Evolutionary conservation across 192 early-diverging fungal genomes (phyloP), one percentile per base, ranked within the genome.

Genomic region (Lobosporangium transversale): DNA sequence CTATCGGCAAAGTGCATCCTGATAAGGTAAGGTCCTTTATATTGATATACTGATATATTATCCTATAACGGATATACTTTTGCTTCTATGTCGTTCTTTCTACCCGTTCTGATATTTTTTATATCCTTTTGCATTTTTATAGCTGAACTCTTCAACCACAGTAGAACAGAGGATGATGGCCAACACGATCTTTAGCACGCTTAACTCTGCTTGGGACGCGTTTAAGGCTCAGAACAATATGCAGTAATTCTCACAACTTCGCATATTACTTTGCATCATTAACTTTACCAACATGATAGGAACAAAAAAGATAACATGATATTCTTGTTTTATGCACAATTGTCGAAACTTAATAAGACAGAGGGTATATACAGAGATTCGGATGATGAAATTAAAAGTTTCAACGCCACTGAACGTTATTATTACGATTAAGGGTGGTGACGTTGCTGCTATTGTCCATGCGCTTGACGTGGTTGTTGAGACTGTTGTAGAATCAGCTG

Each of bases 131-230:
- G n/a, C n/a, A 24, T 35, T 21, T 53, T 50, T 32, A 27, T 58
- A 90, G 82, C 42, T 91, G 40, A 76, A 44, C 44, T 58, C 70
- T 30, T 70, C 47, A 30, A 85, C 90, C 11, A 90, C 90, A n/a
- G 79, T 93, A 14, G 95, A 97, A 71, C 88, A 97, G 62, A 69
- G 81, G 29, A 86, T 98, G 89, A 83, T 98, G 31, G 97, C 97
- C 29, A 91, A 89, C 52, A 86, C 86, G 43, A 93, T 97, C 17
- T 99, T 99, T 70, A 86, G 87, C 58, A 81, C 86, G 2, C 80
- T 99, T 40, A 99, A 99, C 76, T 88, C 94, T 82, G 96, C 94
- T 8, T 99, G 96, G 96, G 96, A 98, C 66, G 71, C 82, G 6
- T 99, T 98, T 79, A 97, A 95, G 80, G 73, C 66, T 15, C 89